Evolutionary conservation across 352 stramenopile species (phyloP).

Genomic region (Phytopythium sindhum): DNA sequence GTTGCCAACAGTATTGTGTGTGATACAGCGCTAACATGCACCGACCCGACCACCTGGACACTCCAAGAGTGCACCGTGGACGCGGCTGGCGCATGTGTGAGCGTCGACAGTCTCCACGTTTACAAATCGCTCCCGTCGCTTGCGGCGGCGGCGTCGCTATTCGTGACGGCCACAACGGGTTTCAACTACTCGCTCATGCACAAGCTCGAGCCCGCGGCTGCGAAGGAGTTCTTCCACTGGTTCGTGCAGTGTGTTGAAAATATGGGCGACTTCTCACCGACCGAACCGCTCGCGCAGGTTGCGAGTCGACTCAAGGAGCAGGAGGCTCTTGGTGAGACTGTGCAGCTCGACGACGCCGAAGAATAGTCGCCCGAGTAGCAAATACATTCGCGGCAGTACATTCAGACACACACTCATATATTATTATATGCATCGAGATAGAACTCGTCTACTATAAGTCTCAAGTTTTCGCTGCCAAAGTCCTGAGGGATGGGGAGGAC

Average conservation of each 20-base stretch:
- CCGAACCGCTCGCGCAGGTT: slow-evolving; percentile 42
- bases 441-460: too few relatives aligned
- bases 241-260: slow-evolving; percentile 47
- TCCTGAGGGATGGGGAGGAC: too few relatives aligned
- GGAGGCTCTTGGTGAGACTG: neutral
- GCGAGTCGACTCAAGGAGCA: slow-evolving; percentile 29
- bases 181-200: slow-evolving; percentile 70
- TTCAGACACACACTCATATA: too few relatives aligned
- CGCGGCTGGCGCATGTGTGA: slow-evolving; percentile 15
- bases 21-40: slow-evolving; percentile 34
- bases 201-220: slow-evolving; percentile 37
- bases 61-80: neutral
- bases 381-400: neutral
- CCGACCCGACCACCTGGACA: slow-evolving; percentile 15
- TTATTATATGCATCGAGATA: too few relatives aligned
- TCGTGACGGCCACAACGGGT: slow-evolving; percentile 37
- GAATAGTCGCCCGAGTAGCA: neutral
- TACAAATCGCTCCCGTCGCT: slow-evolving; percentile 59
- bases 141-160: slow-evolving; percentile 45
- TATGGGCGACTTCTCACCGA: slow-evolving; percentile 29
- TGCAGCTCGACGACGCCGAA: slow-evolving; percentile 8
- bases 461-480: too few relatives aligned
- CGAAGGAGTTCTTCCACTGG: slow-evolving; percentile 44
- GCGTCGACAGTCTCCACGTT: slow-evolving; percentile 43
- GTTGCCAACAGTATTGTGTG: slow-evolving; percentile 45